Evolutionary conservation across 2,329 filamentous ascomycete genomes (phyloP).

Genomic region (Penicillium sp.): DNA sequence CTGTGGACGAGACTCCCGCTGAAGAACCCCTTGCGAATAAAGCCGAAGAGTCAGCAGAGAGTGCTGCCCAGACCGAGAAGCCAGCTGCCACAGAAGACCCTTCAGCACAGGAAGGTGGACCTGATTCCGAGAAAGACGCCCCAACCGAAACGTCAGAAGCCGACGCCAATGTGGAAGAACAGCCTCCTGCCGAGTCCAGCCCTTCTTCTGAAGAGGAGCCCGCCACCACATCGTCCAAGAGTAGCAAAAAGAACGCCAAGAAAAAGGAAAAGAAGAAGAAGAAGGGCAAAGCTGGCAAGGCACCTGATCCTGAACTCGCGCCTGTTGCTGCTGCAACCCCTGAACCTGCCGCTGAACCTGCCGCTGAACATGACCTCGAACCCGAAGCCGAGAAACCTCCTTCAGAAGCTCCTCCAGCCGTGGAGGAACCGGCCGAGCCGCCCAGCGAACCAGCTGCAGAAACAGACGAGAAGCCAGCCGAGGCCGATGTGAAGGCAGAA

Average conservation of each 20-base stretch:
- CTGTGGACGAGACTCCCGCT: slow-evolving; percentile 5
- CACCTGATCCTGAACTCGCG: slow-evolving; percentile 7
- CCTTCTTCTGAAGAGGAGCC: background rate
- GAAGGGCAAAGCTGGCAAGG: slow-evolving; percentile 11
- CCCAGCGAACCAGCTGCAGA: background rate
- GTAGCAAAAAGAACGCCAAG: slow-evolving; percentile 12
- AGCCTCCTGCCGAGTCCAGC: background rate
- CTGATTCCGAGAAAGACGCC: background rate
- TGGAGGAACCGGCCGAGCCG: background rate
- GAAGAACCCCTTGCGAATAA: slow-evolving; percentile 7
- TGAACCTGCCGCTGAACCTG: slow-evolving; percentile 4
- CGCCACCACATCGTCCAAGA: slow-evolving; percentile 1
- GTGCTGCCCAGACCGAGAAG: background rate
- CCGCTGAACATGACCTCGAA: background rate
- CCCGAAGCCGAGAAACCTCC: background rate
- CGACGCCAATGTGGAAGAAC: background rate
- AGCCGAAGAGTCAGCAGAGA: background rate
- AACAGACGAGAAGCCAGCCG: background rate
- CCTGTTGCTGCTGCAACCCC: slow-evolving; percentile 17
- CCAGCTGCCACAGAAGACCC: background rate
- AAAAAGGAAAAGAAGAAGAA: slow-evolving; percentile 15
- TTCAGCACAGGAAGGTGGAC: background rate
- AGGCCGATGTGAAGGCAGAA: background rate
- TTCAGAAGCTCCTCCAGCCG: background rate
- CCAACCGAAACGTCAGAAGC: background rate